phyloP scores from a whole-genome alignment of 768 basidiomycete genomes.

The Rhodotorula graminis region DNA sequence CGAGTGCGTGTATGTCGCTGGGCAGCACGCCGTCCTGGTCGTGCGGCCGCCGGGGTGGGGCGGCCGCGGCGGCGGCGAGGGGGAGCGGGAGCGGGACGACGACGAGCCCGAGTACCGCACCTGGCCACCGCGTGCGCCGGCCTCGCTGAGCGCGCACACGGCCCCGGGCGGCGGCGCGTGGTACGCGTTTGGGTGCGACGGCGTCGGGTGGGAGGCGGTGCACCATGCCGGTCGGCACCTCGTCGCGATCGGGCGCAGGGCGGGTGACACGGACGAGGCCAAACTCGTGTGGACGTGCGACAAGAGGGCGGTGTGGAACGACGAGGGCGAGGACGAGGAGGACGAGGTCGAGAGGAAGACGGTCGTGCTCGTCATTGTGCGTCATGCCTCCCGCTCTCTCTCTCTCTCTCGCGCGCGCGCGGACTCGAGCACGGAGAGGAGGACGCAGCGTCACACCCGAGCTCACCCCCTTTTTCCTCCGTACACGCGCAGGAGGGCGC shows the following conservation, averaged over 20 bases:
- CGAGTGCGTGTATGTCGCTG: background rate
- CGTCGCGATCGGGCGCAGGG: background rate
- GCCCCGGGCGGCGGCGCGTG: background rate
- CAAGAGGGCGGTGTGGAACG: background rate
- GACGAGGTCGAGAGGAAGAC: constrained; percentile 16
- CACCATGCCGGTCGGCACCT: constrained; percentile 20
- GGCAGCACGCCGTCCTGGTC: background rate
- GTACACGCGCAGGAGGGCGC: background rate
- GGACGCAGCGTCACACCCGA: too few relatives aligned
- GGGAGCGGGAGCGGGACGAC: too few relatives aligned
- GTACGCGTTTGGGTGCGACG: background rate
- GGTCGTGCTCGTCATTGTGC: constrained; percentile 14
- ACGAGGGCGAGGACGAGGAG: background rate
- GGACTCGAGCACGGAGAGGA: too few relatives aligned
- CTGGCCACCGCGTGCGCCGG: background rate
- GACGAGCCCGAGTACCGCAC: background rate
- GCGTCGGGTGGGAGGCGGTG: background rate
- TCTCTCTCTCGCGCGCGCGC: too few relatives aligned
- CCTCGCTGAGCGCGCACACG: background rate
- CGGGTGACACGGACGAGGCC: background rate
- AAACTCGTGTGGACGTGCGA: constrained; percentile 2
- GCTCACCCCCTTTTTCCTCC: background rate
- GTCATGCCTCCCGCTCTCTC: background rate
- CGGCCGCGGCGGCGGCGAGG: background rate
- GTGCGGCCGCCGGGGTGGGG: too few relatives aligned